These are phyloP conservation scores for Podospora australis DNA, from an alignment of 495 filamentous ascomycete genomes.

Conservation along the genomic window DNA sequence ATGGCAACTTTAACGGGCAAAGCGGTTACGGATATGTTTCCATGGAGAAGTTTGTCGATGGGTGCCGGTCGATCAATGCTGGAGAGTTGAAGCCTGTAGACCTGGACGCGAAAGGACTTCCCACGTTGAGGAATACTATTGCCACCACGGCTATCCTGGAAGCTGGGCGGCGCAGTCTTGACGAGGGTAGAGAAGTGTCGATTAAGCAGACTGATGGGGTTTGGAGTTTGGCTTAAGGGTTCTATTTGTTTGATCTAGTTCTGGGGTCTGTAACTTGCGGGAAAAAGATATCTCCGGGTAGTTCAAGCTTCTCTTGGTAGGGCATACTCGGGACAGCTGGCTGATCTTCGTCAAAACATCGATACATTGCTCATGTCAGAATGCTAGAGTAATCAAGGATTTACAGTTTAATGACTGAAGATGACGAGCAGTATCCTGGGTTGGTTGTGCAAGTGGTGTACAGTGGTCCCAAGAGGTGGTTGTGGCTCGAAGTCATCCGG, in stretches of 20 bases:
- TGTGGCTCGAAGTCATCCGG: no score
- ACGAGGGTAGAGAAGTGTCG: slow-evolving; percentile 70
- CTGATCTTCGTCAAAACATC: no score
- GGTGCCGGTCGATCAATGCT: slow-evolving; percentile 69
- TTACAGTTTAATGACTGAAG: no score
- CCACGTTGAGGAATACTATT: slow-evolving; percentile 82
- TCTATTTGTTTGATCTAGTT: background rate
- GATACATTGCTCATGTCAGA: no score
- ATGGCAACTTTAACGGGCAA: slow-evolving; percentile 89
- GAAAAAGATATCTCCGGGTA: no score
- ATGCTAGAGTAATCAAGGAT: no score
- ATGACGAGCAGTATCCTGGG: no score
- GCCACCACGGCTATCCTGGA: slow-evolving; percentile 87
- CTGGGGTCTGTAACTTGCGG: no score
- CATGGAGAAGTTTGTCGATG: slow-evolving; percentile 94
- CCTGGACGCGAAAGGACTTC: slow-evolving; percentile 71
- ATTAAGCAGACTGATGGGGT: slow-evolving; percentile 57
- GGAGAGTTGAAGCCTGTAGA: slow-evolving; percentile 62
- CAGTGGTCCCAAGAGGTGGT: no score
- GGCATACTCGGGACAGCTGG: no score
- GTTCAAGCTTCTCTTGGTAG: no score
- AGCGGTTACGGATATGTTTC: slow-evolving; percentile 88
- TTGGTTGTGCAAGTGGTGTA: no score
- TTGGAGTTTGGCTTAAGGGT: slow-evolving; percentile 67
- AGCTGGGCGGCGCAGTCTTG: slow-evolving; percentile 72